phyloP scores from a whole-genome alignment of 2,329 filamentous ascomycete species.

The Pleoardoris graminearum region DNA sequence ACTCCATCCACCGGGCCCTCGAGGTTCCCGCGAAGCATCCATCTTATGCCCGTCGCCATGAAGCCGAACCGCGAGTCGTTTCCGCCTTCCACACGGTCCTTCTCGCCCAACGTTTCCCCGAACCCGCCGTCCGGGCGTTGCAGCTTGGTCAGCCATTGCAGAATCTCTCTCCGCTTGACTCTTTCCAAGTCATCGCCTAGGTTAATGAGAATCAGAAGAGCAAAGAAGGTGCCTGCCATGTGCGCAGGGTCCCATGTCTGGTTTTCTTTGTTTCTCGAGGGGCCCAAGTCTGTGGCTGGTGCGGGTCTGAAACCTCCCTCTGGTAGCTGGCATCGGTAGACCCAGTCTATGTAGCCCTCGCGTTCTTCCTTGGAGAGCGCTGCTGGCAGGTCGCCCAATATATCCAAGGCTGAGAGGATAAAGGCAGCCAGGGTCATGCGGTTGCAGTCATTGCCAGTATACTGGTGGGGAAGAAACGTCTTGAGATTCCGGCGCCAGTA shows the following conservation, averaged over 20 bases:
- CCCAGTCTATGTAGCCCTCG: slow-evolving; percentile 68
- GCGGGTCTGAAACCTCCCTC: slow-evolving; percentile 87
- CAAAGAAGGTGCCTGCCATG: slow-evolving; percentile 86
- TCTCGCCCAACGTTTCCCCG: slow-evolving; percentile 73
- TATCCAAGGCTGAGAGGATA: slow-evolving; percentile 80
- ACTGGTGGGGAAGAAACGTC: slow-evolving; percentile 76
- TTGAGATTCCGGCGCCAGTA: slow-evolving; percentile 93
- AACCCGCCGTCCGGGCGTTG: slow-evolving; percentile 89
- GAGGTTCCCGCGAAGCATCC: slow-evolving; percentile 71
- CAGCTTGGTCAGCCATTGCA: slow-evolving; percentile 74
- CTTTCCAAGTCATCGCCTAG: slow-evolving; percentile 63
- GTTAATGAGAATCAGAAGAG: slow-evolving; percentile 71
- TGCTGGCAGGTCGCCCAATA: slow-evolving; percentile 68
- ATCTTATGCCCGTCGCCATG: slow-evolving; percentile 77
- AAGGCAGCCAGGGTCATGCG: slow-evolving; percentile 91
- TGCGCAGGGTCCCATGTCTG: slow-evolving; percentile 74
- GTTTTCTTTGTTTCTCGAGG: slow-evolving; percentile 55
- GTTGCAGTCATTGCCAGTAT: slow-evolving; percentile 86
- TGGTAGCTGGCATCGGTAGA: slow-evolving; percentile 83
- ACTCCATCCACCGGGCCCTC: slow-evolving; percentile 59
- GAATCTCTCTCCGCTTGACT: slow-evolving; percentile 67
- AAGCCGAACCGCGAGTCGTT: slow-evolving; percentile 88
- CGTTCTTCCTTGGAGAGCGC: slow-evolving; percentile 59
- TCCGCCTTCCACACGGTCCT: slow-evolving; percentile 69
- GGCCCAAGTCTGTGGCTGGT: slow-evolving; percentile 65